Conservation (phyloP, 306 rosid genomes). For the Cucurbita pepo region DNA sequence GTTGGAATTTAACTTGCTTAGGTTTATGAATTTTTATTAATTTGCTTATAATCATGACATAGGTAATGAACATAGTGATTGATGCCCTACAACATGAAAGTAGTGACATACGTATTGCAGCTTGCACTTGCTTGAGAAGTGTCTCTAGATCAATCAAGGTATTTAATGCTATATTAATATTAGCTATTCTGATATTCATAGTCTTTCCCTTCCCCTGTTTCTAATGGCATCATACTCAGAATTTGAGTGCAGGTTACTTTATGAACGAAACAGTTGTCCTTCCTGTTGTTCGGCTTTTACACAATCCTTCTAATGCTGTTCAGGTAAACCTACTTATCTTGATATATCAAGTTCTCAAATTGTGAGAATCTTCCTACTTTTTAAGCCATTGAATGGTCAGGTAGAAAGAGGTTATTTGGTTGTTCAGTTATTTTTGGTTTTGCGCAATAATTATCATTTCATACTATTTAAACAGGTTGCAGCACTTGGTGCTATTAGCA, state of each 20-base stretch:
- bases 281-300: constrained; percentile 72
- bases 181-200: neutral
- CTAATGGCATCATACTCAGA: constrained; percentile 52
- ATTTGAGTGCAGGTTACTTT: constrained; percentile 79
- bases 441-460: neutral
- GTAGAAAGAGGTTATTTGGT: neutral
- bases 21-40: constrained; percentile 6
- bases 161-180: constrained; percentile 9
- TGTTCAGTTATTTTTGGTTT: neutral
- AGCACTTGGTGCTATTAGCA: constrained; percentile 70
- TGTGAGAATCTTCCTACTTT: neutral
- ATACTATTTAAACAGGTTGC: constrained; percentile 56
- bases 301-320: constrained; percentile 54
- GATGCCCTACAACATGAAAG: constrained; percentile 58
- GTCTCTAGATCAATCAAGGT: constrained; percentile 91
- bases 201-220: neutral
- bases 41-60: constrained; percentile 1
- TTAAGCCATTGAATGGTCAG: neutral
- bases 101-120: constrained; percentile 54
- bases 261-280: constrained; percentile 57
- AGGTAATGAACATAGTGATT: constrained; percentile 46
- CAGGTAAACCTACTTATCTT: constrained; percentile 38
- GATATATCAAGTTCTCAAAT: neutral
- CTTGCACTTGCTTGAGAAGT: constrained; percentile 83
- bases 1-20: constrained; percentile 2